Base-by-base conservation (phyloP, 1,139 yeast genomes). In the Yamadazyma blattariae region DNA sequence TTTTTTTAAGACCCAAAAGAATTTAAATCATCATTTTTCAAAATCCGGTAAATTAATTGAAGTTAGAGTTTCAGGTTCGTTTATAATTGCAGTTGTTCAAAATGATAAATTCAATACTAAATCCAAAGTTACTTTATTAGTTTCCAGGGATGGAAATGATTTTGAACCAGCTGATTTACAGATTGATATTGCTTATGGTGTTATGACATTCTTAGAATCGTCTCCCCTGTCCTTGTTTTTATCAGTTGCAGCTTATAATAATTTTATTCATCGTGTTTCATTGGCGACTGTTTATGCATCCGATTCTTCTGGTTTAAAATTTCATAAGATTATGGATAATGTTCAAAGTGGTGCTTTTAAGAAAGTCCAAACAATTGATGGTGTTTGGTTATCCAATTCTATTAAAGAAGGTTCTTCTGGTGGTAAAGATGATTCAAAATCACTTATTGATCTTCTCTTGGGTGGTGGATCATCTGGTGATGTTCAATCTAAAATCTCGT, bases 301-400 rank as follows among this genome's bases (percentile, higher is more conserved):
- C 3, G 86, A 82, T 50, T 77, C 85, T 3, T 62, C 76, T 3
- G 94, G 95, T 2, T 52, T 77, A 28, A 67, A 66, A 34, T 82
- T 77, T 55, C 64, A 62, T 13, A 69, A 67, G 40, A 46, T 74
- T 8, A 51, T 77, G 30, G 74, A 70, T 7, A 56, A 70, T 26
- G 65, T 77, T 18, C 61, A 62, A 31, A 59, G 68, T 14, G 67
- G 65, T 16, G 65, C 71, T 15, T 51, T 80, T 16, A 70, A 67
- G 28, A 77, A 77, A 43, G 67, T 81, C 8, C 72, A 78, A 43
- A 71, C 71, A n/a, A 67, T 83, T 27, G 89, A 83, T 42, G 94
- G 94, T 11, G 77, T 78, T 14, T 76, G 88, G 82, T 52, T 83
- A 30, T 77, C 80, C n/a, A 75, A 74, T 44, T 48, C 51, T 12